phyloP scores from a whole-genome alignment of 129 eudicot genomes.

The Dittrichia graveolens region DNA sequence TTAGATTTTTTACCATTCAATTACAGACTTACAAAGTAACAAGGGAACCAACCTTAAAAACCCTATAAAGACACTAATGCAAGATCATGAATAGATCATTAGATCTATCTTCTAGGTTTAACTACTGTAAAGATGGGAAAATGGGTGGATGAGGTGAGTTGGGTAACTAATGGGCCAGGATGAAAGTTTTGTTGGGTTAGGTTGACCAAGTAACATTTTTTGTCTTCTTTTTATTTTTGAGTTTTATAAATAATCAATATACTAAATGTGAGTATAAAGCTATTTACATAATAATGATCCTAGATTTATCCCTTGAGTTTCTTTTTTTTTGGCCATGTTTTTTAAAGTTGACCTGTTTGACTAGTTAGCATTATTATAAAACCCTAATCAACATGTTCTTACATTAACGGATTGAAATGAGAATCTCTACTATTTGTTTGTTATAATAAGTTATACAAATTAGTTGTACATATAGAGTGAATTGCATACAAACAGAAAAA shows the following conservation, averaged over 20 bases:
- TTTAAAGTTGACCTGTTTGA: neutral
- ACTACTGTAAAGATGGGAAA: neutral
- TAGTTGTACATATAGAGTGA: neutral
- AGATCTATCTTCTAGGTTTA: slow-evolving; percentile 10
- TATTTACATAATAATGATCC: too few species aligned
- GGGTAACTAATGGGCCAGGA: neutral
- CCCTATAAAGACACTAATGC: slow-evolving; percentile 8
- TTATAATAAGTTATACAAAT: neutral
- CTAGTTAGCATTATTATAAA: neutral
- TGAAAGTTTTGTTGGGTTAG: neutral
- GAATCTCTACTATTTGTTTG: neutral
- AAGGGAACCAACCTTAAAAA: slow-evolving; percentile 16
- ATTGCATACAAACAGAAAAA: neutral
- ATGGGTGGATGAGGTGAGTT: neutral
- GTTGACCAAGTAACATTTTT: neutral
- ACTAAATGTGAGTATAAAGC: neutral
- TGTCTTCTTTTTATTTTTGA: neutral
- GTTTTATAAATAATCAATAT: neutral
- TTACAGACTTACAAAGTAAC: too few species aligned
- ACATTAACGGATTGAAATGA: neutral
- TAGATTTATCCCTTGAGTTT: too few species aligned
- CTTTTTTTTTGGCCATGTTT: neutral
- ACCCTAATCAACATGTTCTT: neutral
- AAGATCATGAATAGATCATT: neutral
- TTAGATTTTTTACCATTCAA: neutral